Evolutionary conservation across 2,329 filamentous ascomycete genomes (phyloP).

Genomic region (Apiospora arundinis): DNA sequence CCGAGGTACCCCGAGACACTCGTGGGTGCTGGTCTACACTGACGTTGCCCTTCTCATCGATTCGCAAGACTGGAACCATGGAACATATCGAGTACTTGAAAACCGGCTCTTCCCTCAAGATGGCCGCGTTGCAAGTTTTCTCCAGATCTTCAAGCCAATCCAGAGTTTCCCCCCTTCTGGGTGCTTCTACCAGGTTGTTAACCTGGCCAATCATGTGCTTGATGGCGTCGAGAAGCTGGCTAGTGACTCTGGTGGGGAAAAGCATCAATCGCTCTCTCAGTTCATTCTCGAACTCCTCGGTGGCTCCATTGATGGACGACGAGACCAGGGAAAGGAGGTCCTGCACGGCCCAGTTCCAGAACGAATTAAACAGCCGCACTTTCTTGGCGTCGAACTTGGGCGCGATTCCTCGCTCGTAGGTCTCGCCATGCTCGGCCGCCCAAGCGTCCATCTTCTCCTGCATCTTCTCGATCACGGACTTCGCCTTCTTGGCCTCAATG

Average conservation of each 20-base stretch:
- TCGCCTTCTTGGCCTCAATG: slow-evolving; percentile 14
- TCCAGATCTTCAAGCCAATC: slow-evolving; percentile 22
- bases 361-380: slow-evolving; percentile 40
- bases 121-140: slow-evolving; percentile 21
- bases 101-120: background rate
- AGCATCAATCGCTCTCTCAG: slow-evolving; percentile 19
- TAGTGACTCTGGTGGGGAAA: slow-evolving; percentile 23
- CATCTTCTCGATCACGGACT: slow-evolving; percentile 28
- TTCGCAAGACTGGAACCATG: slow-evolving; percentile 20
- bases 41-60: slow-evolving; percentile 25
- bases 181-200: background rate
- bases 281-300: slow-evolving; percentile 19
- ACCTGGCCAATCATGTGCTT: slow-evolving; percentile 6
- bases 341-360: slow-evolving; percentile 44
- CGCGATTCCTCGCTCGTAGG: slow-evolving; percentile 38
- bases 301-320: slow-evolving; percentile 6
- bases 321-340: slow-evolving; percentile 28
- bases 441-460: slow-evolving; percentile 29
- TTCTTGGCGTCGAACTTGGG: slow-evolving; percentile 39
- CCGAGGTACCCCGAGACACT: slow-evolving; percentile 19
- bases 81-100: slow-evolving; percentile 25
- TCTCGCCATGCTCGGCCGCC: slow-evolving; percentile 39
- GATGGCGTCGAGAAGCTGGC: slow-evolving; percentile 20
- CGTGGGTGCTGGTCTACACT: slow-evolving; percentile 20
- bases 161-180: background rate